Conservation (phyloP, 129 eudicot species). For the Cynara cardunculus region DNA sequence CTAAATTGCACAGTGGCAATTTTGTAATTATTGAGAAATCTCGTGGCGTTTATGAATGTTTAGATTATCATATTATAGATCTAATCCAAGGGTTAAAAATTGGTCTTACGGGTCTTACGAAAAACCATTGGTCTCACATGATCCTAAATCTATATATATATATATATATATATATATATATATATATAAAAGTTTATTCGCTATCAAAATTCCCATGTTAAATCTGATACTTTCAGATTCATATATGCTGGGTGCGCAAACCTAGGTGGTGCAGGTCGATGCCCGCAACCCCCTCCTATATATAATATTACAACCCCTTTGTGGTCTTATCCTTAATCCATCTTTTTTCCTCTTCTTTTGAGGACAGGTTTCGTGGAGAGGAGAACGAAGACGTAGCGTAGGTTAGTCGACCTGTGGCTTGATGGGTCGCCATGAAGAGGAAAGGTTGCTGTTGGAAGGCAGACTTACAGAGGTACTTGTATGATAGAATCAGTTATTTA, state of each 20-base stretch:
- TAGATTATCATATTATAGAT: too few species aligned
- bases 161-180: too few species aligned
- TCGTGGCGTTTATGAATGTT: too few species aligned
- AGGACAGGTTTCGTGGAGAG: background rate
- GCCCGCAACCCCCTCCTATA: background rate
- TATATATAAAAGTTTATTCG: background rate
- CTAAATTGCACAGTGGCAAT: too few species aligned
- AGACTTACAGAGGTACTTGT: constrained; percentile 33
- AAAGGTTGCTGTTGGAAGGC: constrained; percentile 52
- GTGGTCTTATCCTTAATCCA: background rate
- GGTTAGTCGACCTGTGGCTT: background rate
- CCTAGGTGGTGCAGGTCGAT: constrained; percentile 18
- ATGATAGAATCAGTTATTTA: background rate
- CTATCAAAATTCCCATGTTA: background rate
- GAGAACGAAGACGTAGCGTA: background rate
- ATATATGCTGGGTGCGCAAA: constrained; percentile 20
- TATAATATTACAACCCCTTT: background rate
- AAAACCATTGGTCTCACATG: too few species aligned
- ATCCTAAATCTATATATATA: too few species aligned
- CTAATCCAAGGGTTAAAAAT: too few species aligned
- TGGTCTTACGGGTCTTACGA: too few species aligned
- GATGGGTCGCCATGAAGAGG: constrained; percentile 64
- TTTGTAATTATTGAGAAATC: too few species aligned
- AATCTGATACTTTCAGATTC: background rate
- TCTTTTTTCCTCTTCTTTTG: background rate